Evolutionary conservation across 2,329 filamentous ascomycete genomes (phyloP).

Genomic region (Lachnellula suecica): DNA sequence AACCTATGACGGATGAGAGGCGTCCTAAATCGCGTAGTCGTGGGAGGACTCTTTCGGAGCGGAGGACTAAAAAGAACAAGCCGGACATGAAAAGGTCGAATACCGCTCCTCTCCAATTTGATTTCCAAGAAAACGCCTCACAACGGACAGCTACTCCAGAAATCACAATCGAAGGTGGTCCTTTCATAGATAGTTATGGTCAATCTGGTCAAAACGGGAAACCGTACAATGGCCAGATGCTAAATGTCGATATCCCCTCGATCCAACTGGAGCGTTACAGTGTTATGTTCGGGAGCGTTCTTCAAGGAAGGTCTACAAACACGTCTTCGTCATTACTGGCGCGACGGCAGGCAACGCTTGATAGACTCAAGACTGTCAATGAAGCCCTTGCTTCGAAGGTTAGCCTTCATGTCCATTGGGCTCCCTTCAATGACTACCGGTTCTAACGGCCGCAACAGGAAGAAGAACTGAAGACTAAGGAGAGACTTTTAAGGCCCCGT

Average conservation of each 20-base stretch:
- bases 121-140: constrained; percentile 22
- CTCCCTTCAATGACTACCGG: constrained; percentile 5
- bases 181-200: constrained; percentile 7
- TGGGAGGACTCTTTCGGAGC: constrained; percentile 22
- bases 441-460: constrained; percentile 32
- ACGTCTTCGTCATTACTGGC: constrained; percentile 43
- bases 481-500: constrained; percentile 33
- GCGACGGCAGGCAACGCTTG: constrained; percentile 58
- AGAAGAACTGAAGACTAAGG: constrained; percentile 33
- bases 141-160: constrained; percentile 19
- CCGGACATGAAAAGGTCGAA: constrained; percentile 26
- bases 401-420: constrained; percentile 13
- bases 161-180: constrained; percentile 23
- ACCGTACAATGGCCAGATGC: constrained; percentile 37
- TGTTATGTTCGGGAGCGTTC: constrained; percentile 82
- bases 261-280: constrained; percentile 86
- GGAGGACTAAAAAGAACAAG: constrained; percentile 23
- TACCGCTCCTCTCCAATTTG: constrained; percentile 25
- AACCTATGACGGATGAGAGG: constrained; percentile 6
- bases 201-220: background rate
- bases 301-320: constrained; percentile 45
- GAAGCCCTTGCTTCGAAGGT: constrained; percentile 41
- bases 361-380: constrained; percentile 55
- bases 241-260: constrained; percentile 79
- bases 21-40: constrained; percentile 17